Percentiles rank a stretch among this genome's conserved stretches.
These are phyloP conservation scores for Daldinia vernicosa DNA, from an alignment of 495 filamentous ascomycete species.

Conservation along the genomic window DNA sequence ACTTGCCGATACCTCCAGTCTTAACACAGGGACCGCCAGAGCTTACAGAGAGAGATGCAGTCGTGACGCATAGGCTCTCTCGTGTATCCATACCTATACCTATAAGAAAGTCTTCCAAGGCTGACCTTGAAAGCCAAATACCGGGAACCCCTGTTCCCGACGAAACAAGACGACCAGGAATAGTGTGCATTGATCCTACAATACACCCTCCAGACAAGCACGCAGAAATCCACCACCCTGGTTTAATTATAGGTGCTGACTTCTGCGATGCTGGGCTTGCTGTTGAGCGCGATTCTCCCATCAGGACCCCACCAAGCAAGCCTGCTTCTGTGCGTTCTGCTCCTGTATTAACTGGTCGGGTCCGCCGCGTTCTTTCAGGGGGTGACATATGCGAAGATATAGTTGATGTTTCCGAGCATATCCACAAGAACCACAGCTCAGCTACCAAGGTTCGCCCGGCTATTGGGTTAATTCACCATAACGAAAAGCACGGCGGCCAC, in stretches of 20 bases:
- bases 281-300: constrained; percentile 26
- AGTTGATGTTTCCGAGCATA: constrained; percentile 45
- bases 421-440: constrained; percentile 43
- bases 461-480: constrained; percentile 16
- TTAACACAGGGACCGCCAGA: constrained; percentile 21
- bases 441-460: constrained; percentile 49
- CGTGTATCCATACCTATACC: constrained; percentile 18
- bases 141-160: constrained; percentile 3
- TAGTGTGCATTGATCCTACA: constrained; percentile 27
- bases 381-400: constrained; percentile 42
- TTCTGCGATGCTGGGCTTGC: constrained; percentile 32
- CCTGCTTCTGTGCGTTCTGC: constrained; percentile 13
- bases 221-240: constrained; percentile 22
- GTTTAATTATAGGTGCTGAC: constrained; percentile 18
- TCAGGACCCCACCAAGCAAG: constrained; percentile 27
- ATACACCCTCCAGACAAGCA: constrained; percentile 26
- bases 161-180: constrained; percentile 7
- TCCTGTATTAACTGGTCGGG: constrained; percentile 30
- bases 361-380: constrained; percentile 42
- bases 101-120: constrained; percentile 10
- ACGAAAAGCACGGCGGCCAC: constrained; percentile 23
- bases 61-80: constrained; percentile 15
- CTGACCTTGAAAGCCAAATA: neutral
- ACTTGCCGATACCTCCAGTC: constrained; percentile 38
- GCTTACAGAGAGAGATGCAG: constrained; percentile 5